Base-by-base conservation (phyloP, 2,329 filamentous ascomycete species). In the Cladophialophora chaetospira region DNA sequence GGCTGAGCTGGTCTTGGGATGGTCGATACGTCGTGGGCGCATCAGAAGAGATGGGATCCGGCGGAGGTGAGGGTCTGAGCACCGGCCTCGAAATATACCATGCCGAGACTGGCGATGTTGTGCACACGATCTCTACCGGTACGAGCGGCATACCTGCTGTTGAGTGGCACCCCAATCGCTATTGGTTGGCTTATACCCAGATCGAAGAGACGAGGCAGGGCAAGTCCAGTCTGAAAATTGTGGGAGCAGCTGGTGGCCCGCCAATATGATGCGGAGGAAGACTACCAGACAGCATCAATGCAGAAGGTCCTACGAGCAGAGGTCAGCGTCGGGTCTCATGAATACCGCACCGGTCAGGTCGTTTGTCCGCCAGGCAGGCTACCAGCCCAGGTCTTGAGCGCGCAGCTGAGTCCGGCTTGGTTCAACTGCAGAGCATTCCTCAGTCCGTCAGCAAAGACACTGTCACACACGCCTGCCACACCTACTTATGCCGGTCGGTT, bases 1-100 rank as follows among this genome's bases (percentile, higher is more conserved):
- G 75, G 19, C 70, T 79, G 6, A 77, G 75, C 63, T 79, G 77
- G 73, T 79, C 76, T 59, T 79, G 77, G 63, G 77, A 79, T 60
- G 77, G 77, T 1, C 70, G 77, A 23, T 79, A 76, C 61, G 67
- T 79, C 17, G 74, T 75, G 31, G 76, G 76, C 13, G 75, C 76
- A 13, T 77, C 75, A 53, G 77, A 79, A 57, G 77, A 79, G 65
- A 67, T 68, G 6, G 74, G 72, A 28, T 72, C 72, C 43, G 73
- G 72, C 42, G 73, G 72, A 1, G 64, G 64, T 5, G 64, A 63
- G 25, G 63, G 63, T 19, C 40, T 59, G 10, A 63, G 64, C 31
- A 70, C 69, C 38, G 76, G 76, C 1, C 65, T 79, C 35, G 77
- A 79, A 59, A 76, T 79, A 38, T 78, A 77, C 65, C 77, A 79